Base-by-base conservation (phyloP, 23 red algal genomes). In the Gracilaria caudata region DNA sequence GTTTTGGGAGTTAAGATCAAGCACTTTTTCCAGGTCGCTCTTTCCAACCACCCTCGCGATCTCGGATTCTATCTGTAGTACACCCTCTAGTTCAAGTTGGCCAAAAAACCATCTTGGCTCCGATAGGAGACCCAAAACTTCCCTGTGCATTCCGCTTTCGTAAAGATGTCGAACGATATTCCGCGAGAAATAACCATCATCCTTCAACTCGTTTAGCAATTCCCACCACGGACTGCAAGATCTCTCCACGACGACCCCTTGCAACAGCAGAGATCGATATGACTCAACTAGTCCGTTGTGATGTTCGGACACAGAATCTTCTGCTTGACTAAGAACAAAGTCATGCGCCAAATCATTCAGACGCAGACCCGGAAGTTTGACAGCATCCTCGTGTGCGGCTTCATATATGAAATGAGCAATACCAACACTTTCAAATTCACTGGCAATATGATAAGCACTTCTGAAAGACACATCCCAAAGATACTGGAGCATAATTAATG, bases 311-410 rank as follows among this genome's bases (percentile, higher is more conserved):
- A 66, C 17, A 37, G 17, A 66, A 66, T 19, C 61, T 17, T 66
- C 19, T 7, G 8, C 61, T 37, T 66, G 8, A 66, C 8, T 10
- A 66, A 66, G 61, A 37, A 66, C 17, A 66, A 66, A 66, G 17
- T 66, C 61, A 66, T 66, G 61, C 7, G 61, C 61, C 61, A 66
- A 37, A 66, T 66, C 61, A 17, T 66, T 66, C 61, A 66, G 19
- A 66, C 61, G 61, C 61, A 66, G 17, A 37, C 61, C 61, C 7
- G 61, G 61, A 66, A 66, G 7, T 66, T 66, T 66, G 8, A 66
- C 17, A 11, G 61, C 61, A 66, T 17, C 61, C 7, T 10, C 17
- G 11, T 66, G 8, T 19, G 61, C 17, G 19, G 61, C 7, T 19
- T 66, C 61, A 37, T 66, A 66, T 66, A 7, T 7, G 8, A 66